Evolutionary conservation across 2,329 filamentous ascomycete genomes (phyloP).

Genomic region (Byssoonygena ceratinophila): DNA sequence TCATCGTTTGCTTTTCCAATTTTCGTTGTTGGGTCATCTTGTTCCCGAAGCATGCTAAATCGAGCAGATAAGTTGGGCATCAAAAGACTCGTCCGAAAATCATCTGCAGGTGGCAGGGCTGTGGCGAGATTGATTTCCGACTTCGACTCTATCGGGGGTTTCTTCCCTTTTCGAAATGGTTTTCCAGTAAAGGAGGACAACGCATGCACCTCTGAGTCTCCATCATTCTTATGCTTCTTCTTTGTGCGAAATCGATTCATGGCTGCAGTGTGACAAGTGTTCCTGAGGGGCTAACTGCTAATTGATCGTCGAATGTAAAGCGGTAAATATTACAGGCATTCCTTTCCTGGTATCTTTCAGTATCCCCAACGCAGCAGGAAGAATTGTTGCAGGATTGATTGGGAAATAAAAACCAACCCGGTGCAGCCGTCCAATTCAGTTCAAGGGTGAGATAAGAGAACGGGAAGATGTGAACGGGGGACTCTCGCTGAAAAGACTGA

Average conservation of each 20-base stretch:
- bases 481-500: neutral
- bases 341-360: neutral
- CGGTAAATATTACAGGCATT: neutral
- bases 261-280: constrained; percentile 1
- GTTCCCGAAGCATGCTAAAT: constrained; percentile 93
- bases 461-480: neutral
- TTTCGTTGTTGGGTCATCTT: constrained; percentile 80
- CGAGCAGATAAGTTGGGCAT: constrained; percentile 92
- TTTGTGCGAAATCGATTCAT: constrained; percentile 37
- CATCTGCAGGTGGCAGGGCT: constrained; percentile 69
- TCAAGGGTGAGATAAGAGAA: no score
- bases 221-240: constrained; percentile 29
- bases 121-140: constrained; percentile 58
- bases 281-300: neutral
- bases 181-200: constrained; percentile 28
- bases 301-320: neutral
- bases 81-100: constrained; percentile 89
- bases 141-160: constrained; percentile 43
- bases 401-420: neutral
- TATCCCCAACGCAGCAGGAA: neutral
- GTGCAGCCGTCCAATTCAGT: neutral
- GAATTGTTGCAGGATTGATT: neutral
- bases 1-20: constrained; percentile 92
- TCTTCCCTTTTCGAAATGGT: constrained; percentile 44
- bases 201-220: constrained; percentile 20